Base-by-base conservation (phyloP, 352 stramenopile genomes). In the Globisporangium nagaii region DNA sequence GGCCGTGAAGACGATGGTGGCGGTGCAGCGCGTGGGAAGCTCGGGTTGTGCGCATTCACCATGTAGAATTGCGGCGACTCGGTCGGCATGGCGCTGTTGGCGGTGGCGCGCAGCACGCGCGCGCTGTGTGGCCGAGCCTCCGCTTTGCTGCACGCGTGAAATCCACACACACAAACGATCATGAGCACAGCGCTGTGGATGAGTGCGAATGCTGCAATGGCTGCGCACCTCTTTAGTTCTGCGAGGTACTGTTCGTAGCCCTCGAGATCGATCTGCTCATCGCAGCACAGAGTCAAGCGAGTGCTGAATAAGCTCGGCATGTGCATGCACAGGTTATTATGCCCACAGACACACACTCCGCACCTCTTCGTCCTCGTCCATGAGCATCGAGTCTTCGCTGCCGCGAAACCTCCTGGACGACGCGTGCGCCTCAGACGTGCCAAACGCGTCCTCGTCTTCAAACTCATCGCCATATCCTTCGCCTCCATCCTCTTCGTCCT, bases 21-120 rank as follows among this genome's bases (percentile, higher is more conserved):
- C 3, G 24, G 15, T 1, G 7, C 15, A n/a, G 27, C 11, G 19
- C n/a, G n/a, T n/a, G 44, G 40, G 48, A 69, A 65, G 37, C 48
- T 62, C 6, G 68, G 66, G 40, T 80, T 83, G 25, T 63, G 56
- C 5, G 59, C 48, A 39, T 79, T 75, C 8, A 71, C 63, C 73
- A 83, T 83, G 48, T 79, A 85, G 41, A 85, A 82, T 40, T 76
- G 62, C 0, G 73, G 65, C 0, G 73, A 73, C 48, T 87, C 76
- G 12, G 57, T 73, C 22, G 71, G 71, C 35, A 74, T 61, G 25
- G 62, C n/a, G n/a, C n/a, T n/a, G n/a, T n/a, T n/a, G n/a, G n/a
- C n/a, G n/a, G n/a, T n/a, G n/a, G n/a, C 71, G 8, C 65, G 71
- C 35, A 70, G 5, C 1, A 65, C 34, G 15, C 69, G 68, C 2